phyloP scores from a whole-genome alignment of 257 asterid species.

The Voacanga thouarsii region DNA sequence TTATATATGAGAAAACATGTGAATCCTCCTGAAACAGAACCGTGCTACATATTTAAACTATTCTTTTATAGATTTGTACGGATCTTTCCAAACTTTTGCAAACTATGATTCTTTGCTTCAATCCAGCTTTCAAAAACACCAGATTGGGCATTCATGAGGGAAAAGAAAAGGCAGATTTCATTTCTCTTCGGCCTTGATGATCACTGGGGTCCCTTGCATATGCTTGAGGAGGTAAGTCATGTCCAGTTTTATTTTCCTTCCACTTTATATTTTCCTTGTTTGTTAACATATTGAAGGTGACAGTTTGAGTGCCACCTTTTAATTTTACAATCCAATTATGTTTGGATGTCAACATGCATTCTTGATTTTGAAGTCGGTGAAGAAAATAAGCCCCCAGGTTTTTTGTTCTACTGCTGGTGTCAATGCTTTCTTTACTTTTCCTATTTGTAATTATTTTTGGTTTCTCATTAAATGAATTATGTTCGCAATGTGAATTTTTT shows the following conservation, averaged over 20 bases:
- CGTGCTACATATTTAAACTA: neutral
- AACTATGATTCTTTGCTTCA: conserved; percentile 5
- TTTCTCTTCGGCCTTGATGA: conserved; percentile 77
- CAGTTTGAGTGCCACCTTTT: neutral
- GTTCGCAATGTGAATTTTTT: neutral
- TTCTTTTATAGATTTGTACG: neutral
- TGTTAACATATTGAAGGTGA: neutral
- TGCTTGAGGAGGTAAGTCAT: conserved; percentile 71
- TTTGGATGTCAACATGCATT: too few species aligned
- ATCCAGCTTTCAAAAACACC: conserved; percentile 60
- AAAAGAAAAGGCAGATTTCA: conserved; percentile 53
- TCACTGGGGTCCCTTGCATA: conserved; percentile 93
- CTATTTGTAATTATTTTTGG: neutral
- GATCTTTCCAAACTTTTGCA: conserved; percentile 5
- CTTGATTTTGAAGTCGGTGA: neutral
- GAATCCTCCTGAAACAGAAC: neutral
- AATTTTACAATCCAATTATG: neutral
- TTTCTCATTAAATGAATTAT: neutral
- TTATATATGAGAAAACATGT: too few species aligned
- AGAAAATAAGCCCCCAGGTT: too few species aligned
- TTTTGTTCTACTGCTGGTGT: too few species aligned
- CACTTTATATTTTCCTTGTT: neutral
- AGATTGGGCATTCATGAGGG: conserved; percentile 67
- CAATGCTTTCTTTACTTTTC: neutral
- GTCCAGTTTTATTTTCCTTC: neutral